Evolutionary conservation across 1,139 yeast species (phyloP).

Genomic region (Kluyveromyces marxianus): DNA sequence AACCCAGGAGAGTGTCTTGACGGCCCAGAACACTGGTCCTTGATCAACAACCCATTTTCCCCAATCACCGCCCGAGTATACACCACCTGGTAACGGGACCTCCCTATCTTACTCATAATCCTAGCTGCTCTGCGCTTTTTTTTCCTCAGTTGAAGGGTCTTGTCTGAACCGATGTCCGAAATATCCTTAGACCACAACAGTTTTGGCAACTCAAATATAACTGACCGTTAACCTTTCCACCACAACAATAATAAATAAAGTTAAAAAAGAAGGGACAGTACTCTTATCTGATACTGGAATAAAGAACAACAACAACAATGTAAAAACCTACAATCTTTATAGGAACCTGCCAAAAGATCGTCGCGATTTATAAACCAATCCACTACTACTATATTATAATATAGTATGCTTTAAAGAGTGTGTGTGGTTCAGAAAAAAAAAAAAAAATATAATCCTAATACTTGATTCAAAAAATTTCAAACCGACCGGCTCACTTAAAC

Average conservation of each 20-base stretch:
- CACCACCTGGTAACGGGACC: background rate
- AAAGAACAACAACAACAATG: background rate
- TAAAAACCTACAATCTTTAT: background rate
- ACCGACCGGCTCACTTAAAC: too few relatives aligned
- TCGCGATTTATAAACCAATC: too few relatives aligned
- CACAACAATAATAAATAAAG: background rate
- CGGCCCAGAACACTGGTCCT: conserved; percentile 5
- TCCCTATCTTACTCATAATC: background rate
- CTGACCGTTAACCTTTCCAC: background rate
- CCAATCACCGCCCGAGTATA: conserved; percentile 1
- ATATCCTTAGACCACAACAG: conserved; percentile 1
- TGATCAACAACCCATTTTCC: conserved; percentile 16
- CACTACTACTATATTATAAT: too few relatives aligned
- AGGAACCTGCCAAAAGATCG: background rate
- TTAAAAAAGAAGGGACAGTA: background rate
- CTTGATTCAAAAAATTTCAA: too few relatives aligned
- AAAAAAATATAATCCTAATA: too few relatives aligned
- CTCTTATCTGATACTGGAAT: background rate
- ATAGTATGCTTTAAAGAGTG: too few relatives aligned
- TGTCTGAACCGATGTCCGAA: background rate
- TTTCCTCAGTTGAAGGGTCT: background rate
- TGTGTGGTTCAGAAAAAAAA: too few relatives aligned
- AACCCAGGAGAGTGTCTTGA: background rate
- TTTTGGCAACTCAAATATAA: background rate
- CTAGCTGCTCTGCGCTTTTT: background rate